phyloP scores from a whole-genome alignment of 257 asterid species.

The Capsicum baccatum region DNA sequence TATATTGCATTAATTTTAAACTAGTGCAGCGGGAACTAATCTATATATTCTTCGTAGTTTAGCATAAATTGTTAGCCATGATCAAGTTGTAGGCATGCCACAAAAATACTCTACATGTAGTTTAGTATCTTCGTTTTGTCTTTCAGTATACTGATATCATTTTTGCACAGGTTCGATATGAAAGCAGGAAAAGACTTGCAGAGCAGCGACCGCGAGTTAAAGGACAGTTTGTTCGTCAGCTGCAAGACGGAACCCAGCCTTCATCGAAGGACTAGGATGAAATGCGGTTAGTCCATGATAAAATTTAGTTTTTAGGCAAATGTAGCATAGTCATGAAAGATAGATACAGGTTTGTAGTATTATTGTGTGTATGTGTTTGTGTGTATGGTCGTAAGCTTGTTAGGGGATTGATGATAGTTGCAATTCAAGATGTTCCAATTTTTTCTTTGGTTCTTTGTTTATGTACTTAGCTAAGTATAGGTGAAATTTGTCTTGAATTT shows the following conservation, averaged over 20 bases:
- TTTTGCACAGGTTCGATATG: slow-evolving; percentile 30
- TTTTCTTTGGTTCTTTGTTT: not conserved
- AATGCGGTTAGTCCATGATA: not conserved
- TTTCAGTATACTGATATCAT: not conserved
- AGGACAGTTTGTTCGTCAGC: slow-evolving; percentile 38
- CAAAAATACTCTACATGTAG: not conserved
- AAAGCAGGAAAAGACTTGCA: slow-evolving; percentile 40
- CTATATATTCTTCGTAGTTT: not conserved
- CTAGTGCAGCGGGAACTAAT: not conserved
- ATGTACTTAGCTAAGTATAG: slow-evolving; percentile 8
- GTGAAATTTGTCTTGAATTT: slow-evolving; percentile 21
- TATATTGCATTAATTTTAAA: not conserved
- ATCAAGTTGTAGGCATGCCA: not conserved
- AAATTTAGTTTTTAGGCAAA: not conserved
- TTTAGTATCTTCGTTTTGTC: not conserved
- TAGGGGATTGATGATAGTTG: not conserved
- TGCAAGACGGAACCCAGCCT: slow-evolving; percentile 1
- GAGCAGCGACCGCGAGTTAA: slow-evolving; percentile 39
- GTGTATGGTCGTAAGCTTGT: slow-evolving; percentile 7
- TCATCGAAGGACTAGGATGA: not conserved
- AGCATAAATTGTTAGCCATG: not conserved
- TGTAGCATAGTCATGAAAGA: slow-evolving; percentile 14
- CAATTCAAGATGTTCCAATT: not conserved
- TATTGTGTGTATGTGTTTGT: not conserved
- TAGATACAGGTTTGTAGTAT: slow-evolving; percentile 24